phyloP scores from a whole-genome alignment of 352 stramenopile genomes.

The Phytophthora vignae region DNA sequence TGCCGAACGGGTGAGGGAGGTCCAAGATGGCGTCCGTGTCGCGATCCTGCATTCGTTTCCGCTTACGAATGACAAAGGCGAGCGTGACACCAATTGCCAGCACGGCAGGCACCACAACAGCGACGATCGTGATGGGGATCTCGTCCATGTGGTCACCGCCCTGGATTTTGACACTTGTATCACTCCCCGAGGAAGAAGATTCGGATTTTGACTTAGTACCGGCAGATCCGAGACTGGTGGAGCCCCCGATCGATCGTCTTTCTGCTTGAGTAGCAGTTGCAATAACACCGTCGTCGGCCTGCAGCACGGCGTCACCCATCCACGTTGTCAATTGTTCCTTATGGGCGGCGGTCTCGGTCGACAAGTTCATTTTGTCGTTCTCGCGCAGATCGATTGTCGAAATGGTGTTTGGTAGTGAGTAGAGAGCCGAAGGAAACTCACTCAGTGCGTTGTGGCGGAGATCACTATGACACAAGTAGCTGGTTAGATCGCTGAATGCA shows the following conservation, averaged over 20 bases:
- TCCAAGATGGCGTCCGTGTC: conserved; percentile 31
- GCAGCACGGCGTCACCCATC: conserved; percentile 42
- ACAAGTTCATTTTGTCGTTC: conserved; percentile 50
- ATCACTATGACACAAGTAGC: conserved; percentile 36
- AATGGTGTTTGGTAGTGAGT: conserved; percentile 10
- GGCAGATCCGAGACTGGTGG: background rate
- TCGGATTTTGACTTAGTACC: background rate
- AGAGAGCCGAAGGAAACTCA: conserved; percentile 22
- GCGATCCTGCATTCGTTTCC: conserved; percentile 25
- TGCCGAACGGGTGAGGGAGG: conserved; percentile 35
- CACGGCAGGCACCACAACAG: conserved; percentile 30
- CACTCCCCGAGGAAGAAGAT: conserved; percentile 20
- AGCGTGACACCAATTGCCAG: conserved; percentile 23
- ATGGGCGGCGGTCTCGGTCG: conserved; percentile 32
- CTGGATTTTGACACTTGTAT: conserved; percentile 12
- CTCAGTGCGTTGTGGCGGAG: conserved; percentile 51
- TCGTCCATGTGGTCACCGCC: conserved; percentile 6
- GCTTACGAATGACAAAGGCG: conserved; percentile 26
- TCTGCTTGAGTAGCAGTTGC: conserved; percentile 15
- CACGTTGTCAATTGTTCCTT: conserved; percentile 38
- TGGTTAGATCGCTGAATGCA: background rate
- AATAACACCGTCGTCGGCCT: conserved; percentile 40
- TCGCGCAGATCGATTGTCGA: conserved; percentile 51
- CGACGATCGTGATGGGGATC: conserved; percentile 28
- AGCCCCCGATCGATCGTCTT: conserved; percentile 5